Evolutionary conservation across 1,284 basidiomycete species (phyloP), one percentile per base, ranked within the genome.

Genomic region (Cutaneotrichosporon curvatum): DNA sequence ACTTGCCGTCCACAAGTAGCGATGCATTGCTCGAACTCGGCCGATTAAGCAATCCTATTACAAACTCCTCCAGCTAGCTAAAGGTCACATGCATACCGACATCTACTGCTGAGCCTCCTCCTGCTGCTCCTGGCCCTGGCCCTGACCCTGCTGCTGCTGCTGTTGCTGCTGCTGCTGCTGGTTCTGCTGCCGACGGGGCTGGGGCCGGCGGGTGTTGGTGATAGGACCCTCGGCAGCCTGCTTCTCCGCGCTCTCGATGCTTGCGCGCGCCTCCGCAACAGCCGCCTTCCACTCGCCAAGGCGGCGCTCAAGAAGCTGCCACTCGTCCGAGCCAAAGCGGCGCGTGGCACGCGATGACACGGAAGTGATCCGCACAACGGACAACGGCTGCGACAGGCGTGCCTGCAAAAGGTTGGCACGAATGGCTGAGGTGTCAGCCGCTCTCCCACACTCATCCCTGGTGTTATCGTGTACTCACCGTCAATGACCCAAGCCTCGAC

Each of bases 401-500:
- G 86, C 90, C 32, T 80, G 80, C 38, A 94, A 69, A 36, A 95
- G 79, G 40, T 84, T 82, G 5, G 82, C 80, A 55, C 87, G 85
- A 64, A 95, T 91, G 46, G 85, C 90, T 92, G 55, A 32, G 19
- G n/a, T 11, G 38, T 45, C 16, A 45, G 23, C 22, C n/a, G n/a
- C n/a, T n/a, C n/a, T n/a, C n/a, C n/a, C n/a, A n/a, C n/a, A n/a
- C n/a, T n/a, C n/a, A 18, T 11, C 33, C n/a, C n/a, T n/a, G n/a
- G n/a, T n/a, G n/a, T 11, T 9, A 35, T n/a, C 33, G 14, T n/a
- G n/a, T n/a, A 41, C 76, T 47, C 65, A 90, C 89, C 85, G 70
- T 94, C 89, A 60, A 94, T 94, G 41, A 85, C 83, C 88, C 87
- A 94, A 61, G 80, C 82, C 68, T 95, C 91, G 22, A 95, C 87